Evolutionary conservation across 2,329 filamentous ascomycete species (phyloP).

Genomic region (Neocatenulostroma microsporum): DNA sequence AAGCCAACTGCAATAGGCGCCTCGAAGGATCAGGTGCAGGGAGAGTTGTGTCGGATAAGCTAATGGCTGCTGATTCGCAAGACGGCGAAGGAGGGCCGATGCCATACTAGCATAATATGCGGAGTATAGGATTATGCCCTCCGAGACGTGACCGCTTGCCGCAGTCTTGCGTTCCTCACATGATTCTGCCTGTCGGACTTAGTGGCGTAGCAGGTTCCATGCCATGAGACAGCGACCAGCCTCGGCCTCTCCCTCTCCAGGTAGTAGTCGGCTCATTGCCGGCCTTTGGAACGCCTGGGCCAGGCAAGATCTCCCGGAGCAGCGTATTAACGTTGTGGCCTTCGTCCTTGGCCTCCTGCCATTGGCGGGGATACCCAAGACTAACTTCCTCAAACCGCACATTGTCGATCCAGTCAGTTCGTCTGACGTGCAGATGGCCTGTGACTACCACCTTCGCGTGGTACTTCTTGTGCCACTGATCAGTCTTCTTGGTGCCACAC

Average conservation of each 20-base stretch:
- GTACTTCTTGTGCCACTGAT: slow-evolving; percentile 40
- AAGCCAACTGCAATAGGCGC: no score
- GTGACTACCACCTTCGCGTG: slow-evolving; percentile 42
- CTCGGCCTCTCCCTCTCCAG: slow-evolving; percentile 10
- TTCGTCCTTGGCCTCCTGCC: slow-evolving; percentile 36
- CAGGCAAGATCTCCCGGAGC: slow-evolving; percentile 40
- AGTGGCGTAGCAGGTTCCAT: slow-evolving; percentile 5
- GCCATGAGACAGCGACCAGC: slow-evolving; percentile 13
- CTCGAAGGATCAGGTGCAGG: no score
- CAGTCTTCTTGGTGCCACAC: slow-evolving; percentile 42
- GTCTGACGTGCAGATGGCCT: slow-evolving; percentile 39
- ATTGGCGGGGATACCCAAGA: slow-evolving; percentile 42
- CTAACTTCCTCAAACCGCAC: slow-evolving; percentile 42
- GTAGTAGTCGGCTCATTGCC: slow-evolving; percentile 13
- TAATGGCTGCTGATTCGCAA: no score
- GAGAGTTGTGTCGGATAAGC: no score
- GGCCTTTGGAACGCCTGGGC: slow-evolving; percentile 20
- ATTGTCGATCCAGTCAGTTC: slow-evolving; percentile 41
- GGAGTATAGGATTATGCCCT: no score
- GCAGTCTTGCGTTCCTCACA: no score
- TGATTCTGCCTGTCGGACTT: slow-evolving; percentile 3
- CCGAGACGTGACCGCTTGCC: no score
- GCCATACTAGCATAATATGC: no score
- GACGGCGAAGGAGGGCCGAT: no score
- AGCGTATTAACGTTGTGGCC: slow-evolving; percentile 40